Base-by-base conservation (phyloP, 1,284 basidiomycete genomes). In the Austroboletus niveus region DNA sequence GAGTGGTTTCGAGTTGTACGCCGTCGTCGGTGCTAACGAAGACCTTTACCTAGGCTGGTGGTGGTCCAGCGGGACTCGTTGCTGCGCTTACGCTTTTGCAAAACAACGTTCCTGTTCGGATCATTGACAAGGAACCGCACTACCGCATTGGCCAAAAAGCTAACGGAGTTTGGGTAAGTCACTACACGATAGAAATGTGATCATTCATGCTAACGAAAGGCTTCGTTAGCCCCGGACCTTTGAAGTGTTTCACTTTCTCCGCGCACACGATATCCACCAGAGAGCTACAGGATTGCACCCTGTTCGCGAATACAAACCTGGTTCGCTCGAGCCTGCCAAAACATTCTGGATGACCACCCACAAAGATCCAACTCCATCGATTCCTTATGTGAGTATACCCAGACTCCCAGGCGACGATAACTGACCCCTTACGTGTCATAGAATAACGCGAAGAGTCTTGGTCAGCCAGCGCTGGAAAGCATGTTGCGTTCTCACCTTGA, bases 21-120 rank as follows among this genome's bases (percentile, higher is more conserved):
- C 34, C 0, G 7, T 30, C 10, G 8, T 17, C 4, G 9, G n/a
- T 1, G 20, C 29, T 55, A 14, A 62, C 8, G 5, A 31, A 15
- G 10, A 30, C 30, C 11, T 20, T 29, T 17, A 17, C 22, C 22
- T 24, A 24, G 55, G 72, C 74, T 42, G 80, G 79, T 5, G 77
- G 73, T 29, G 80, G 79, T 12, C 73, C 80, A 35, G 62, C 77
- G 0, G 80, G 80, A 20, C 69, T 81, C 38, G 70, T 70, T 11
- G 72, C 71, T n/a, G 79, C 80, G 0, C 72, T 74, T 11, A 69
- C 74, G 0, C 66, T 82, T 20, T 60, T 75, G 42, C 68, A 69
- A 45, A 71, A 74, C 35, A 69, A 73, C 22, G 57, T 78, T 47
- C 62, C 67, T 2, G 65, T 74, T 8, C 72, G 73, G 12, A 63